phyloP scores from a whole-genome alignment of 345 rosid species.

The Camelina neglecta region DNA sequence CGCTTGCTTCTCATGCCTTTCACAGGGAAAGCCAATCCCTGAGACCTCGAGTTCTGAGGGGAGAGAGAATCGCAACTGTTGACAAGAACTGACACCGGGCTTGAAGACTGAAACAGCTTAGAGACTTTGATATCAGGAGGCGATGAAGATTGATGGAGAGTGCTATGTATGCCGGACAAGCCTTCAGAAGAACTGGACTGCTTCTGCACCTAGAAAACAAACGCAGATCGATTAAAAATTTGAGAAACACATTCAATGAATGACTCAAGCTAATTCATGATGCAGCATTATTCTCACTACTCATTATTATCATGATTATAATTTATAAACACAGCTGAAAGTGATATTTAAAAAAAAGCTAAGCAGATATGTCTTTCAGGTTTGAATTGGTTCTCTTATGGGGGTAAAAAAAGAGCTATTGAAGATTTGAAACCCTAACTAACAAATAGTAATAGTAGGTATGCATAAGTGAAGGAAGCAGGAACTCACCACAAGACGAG shows the following conservation, averaged over 20 bases:
- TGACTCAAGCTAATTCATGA: background rate
- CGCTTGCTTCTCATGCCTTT: slow-evolving; percentile 89
- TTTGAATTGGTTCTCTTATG: too few species aligned
- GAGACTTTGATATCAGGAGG: slow-evolving; percentile 52
- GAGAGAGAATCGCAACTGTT: slow-evolving; percentile 66
- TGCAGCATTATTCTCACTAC: background rate
- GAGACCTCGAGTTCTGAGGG: slow-evolving; percentile 46
- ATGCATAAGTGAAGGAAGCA: background rate
- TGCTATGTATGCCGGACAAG: slow-evolving; percentile 43
- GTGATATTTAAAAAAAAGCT: too few species aligned
- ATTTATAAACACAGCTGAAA: background rate
- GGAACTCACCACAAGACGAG: slow-evolving; percentile 47
- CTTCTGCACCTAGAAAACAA: slow-evolving; percentile 47
- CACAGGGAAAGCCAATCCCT: slow-evolving; percentile 51
- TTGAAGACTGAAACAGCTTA: slow-evolving; percentile 55
- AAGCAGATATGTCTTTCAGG: background rate
- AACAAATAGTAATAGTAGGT: background rate
- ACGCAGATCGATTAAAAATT: slow-evolving; percentile 2
- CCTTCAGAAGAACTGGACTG: slow-evolving; percentile 47
- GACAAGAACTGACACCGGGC: slow-evolving; percentile 89
- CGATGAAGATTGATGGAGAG: slow-evolving; percentile 39
- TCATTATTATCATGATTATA: background rate
- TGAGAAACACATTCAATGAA: slow-evolving; percentile 8
- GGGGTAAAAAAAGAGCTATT: too few species aligned
- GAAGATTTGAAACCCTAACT: background rate